A percentile compares a stretch with the other conserved stretches of the same genome.
Conservation (phyloP, 2,329 filamentous ascomycete species). For the Alternaria burnsii region DNA sequence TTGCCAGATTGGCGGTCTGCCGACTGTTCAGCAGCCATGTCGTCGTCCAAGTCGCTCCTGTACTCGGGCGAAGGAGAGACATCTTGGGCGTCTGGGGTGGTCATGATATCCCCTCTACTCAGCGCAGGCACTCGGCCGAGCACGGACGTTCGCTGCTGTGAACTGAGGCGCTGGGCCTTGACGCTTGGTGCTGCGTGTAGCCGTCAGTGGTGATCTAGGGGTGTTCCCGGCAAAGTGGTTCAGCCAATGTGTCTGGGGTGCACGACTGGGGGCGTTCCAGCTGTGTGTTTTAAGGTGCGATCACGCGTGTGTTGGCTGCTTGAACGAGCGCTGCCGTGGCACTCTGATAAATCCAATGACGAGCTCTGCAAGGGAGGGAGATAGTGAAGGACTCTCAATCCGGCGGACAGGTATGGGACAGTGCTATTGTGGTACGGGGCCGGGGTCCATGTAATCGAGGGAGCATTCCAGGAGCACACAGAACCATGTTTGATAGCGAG, state of each 20-base stretch:
- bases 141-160: constrained; percentile 45
- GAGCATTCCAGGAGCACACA: constrained; percentile 44
- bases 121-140: constrained; percentile 36
- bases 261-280: constrained; percentile 49
- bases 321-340: constrained; percentile 48
- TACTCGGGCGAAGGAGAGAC: constrained; percentile 58
- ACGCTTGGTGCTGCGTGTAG: constrained; percentile 53
- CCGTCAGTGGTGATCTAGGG: constrained; percentile 50
- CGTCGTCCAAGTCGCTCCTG: constrained; percentile 52
- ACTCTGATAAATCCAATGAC: constrained; percentile 42
- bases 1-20: constrained; percentile 51
- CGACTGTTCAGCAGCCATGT: constrained; percentile 57
- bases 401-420: constrained; percentile 53
- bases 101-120: constrained; percentile 56
- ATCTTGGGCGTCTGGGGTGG: constrained; percentile 58
- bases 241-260: constrained; percentile 48
- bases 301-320: constrained; percentile 53
- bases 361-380: constrained; percentile 27
- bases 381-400: constrained; percentile 38
- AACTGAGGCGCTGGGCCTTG: constrained; percentile 45
- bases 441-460: constrained; percentile 49
- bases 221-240: constrained; percentile 45
- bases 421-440: constrained; percentile 48
- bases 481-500: constrained; percentile 43
- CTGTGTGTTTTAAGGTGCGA: constrained; percentile 52